Base-by-base conservation (phyloP, 495 filamentous ascomycete species). In the Xylaria intraflava region DNA sequence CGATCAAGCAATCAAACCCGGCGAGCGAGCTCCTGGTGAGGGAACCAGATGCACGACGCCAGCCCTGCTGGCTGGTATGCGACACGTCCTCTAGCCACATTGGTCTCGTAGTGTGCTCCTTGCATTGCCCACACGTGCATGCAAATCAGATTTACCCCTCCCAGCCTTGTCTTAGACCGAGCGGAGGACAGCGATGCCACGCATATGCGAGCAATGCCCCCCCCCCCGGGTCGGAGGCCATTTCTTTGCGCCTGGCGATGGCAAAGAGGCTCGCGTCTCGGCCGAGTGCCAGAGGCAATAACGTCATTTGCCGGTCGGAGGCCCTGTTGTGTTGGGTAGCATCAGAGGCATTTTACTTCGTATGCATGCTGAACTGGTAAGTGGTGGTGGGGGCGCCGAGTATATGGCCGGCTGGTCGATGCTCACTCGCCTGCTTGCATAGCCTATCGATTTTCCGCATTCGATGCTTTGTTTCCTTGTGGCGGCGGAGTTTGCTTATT, bases 1-100 rank as follows among this genome's bases (percentile, higher is more conserved):
- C 43, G 43, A 53, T 53, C 43, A 22, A 53, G 51, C 42, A 53
- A 44, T 31, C 42, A 53, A 39, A 33, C 20, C 51, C 51, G 51
- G 46, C 42, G 51, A 46, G 16, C 22, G 9, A 39, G 29, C 46
- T 46, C 45, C 50, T 45, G n/a, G 22, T 17, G 39, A 38, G 38
- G 31, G 31, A 24, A 16, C 4, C 12, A 29, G 36, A 40, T 2
- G 11, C 14, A 1, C 27, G 9, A 29, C 9, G 27, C 27, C 27
- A 9, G 48, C 27, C 38, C 24, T 51, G 48, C 40, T 44, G 49
- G 27, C 10, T 29, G 27, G n/a, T n/a, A n/a, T n/a, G n/a, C n/a
- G n/a, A n/a, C n/a, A n/a, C n/a, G n/a, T n/a, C n/a, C 9, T 29
- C 27, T 29, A 29, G 27, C 27, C 9, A 9, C 27, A 29, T 29